phyloP scores from a whole-genome alignment of 2,329 filamentous ascomycete genomes.

The Clonostachys byssicola region DNA sequence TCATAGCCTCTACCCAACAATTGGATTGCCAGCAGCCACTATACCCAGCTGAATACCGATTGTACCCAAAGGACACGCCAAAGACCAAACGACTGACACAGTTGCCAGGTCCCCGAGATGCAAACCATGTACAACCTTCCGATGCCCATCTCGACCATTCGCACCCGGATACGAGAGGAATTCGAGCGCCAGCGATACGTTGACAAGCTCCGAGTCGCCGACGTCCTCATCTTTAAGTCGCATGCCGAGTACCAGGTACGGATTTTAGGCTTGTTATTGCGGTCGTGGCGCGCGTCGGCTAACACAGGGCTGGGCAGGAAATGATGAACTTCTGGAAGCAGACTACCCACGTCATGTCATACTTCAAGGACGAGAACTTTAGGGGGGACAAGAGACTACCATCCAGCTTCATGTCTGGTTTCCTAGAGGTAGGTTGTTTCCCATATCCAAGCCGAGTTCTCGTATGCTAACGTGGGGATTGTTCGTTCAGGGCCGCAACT shows the following conservation, averaged over 20 bases:
- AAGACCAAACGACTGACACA: neutral
- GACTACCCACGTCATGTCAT: slow-evolving; percentile 90
- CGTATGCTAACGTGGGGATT: neutral
- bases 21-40: neutral
- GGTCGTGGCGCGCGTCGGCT: too few relatives aligned
- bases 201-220: slow-evolving; percentile 80
- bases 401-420: slow-evolving; percentile 87
- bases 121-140: slow-evolving; percentile 96
- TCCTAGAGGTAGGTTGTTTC: slow-evolving; percentile 73
- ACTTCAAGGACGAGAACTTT: slow-evolving; percentile 82
- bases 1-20: neutral
- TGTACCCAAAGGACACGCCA: neutral
- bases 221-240: slow-evolving; percentile 87
- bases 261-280: neutral
- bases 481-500: slow-evolving; percentile 49
- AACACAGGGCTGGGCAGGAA: slow-evolving; percentile 56
- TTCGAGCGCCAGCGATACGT: slow-evolving; percentile 96
- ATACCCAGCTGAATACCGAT: neutral
- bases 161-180: slow-evolving; percentile 92
- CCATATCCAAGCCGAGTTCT: slow-evolving; percentile 8
- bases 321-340: slow-evolving; percentile 99
- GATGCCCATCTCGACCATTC: slow-evolving; percentile 80
- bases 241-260: slow-evolving; percentile 89
- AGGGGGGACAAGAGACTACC: slow-evolving; percentile 76
- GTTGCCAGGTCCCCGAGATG: slow-evolving; percentile 80